phyloP scores from a whole-genome alignment of 2,329 filamentous ascomycete genomes.

The Sporothrix protearum region DNA sequence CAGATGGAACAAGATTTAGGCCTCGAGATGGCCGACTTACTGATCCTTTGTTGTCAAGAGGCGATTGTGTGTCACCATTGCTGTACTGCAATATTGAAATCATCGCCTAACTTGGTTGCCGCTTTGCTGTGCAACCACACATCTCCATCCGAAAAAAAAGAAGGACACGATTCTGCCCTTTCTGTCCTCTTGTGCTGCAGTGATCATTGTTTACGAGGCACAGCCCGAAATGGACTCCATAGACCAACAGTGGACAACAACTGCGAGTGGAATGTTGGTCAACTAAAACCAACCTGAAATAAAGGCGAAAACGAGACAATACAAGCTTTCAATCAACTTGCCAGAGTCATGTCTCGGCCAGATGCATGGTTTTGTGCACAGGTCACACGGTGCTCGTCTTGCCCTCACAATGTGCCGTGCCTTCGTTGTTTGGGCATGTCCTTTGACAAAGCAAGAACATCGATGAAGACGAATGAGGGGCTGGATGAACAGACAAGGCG shows the following conservation, averaged over 20 bases:
- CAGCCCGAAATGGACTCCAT: background rate
- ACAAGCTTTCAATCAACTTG: slow-evolving; percentile 4
- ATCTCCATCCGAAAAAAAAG: background rate
- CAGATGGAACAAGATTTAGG: background rate
- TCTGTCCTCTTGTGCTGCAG: background rate
- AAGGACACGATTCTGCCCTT: background rate
- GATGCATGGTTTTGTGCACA: background rate
- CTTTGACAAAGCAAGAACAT: background rate
- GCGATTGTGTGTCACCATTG: background rate
- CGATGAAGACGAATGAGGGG: background rate
- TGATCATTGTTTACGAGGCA: background rate
- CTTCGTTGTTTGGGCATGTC: background rate
- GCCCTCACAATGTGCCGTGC: background rate
- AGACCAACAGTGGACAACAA: background rate
- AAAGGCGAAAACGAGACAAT: background rate
- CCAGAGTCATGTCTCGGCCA: slow-evolving; percentile 20
- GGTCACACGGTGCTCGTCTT: background rate
- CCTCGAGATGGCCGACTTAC: background rate
- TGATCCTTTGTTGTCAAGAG: background rate
- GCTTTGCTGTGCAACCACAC: background rate
- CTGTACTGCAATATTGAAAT: background rate
- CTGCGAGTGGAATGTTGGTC: background rate
- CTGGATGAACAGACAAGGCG: background rate
- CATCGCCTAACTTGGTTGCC: background rate
- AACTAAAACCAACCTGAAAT: background rate